Percentiles rank a stretch among this genome's conserved stretches.
Evolutionary conservation across 2,329 filamentous ascomycete species (phyloP).

Genomic region (Colletotrichum echinochloae): DNA sequence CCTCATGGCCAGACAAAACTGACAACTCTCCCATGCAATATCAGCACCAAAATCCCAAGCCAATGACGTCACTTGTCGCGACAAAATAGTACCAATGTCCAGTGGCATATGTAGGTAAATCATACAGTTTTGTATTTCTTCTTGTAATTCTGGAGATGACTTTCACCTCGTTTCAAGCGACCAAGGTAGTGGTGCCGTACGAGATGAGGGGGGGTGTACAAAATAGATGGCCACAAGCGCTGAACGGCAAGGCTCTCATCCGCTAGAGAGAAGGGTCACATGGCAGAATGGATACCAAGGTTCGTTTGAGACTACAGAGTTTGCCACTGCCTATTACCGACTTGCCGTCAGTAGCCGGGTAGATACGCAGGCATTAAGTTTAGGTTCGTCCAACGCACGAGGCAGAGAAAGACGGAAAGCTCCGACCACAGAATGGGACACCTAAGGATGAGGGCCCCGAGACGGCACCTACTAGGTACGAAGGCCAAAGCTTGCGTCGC

Average conservation of each 20-base stretch:
- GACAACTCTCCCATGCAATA: background rate
- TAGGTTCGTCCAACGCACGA: background rate
- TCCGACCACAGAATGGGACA: background rate
- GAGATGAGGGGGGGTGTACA: background rate
- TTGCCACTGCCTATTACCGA: background rate
- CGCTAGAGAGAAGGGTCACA: background rate
- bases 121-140: too few species aligned
- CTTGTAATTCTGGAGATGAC: too few species aligned
- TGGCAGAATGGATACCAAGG: background rate
- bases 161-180: too few species aligned
- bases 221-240: too few species aligned
- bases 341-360: background rate
- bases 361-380: background rate
- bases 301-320: background rate
- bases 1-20: background rate
- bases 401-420: background rate
- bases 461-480: background rate
- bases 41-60: background rate
- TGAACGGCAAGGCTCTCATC: background rate
- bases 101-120: too few species aligned
- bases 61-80: background rate
- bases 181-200: background rate
- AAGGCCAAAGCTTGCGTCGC: background rate
- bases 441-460: background rate
- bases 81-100: background rate